Percentiles rank a stretch among this genome's conserved stretches.
Conservation (phyloP, 345 rosid species). For the Garcia nutans region DNA sequence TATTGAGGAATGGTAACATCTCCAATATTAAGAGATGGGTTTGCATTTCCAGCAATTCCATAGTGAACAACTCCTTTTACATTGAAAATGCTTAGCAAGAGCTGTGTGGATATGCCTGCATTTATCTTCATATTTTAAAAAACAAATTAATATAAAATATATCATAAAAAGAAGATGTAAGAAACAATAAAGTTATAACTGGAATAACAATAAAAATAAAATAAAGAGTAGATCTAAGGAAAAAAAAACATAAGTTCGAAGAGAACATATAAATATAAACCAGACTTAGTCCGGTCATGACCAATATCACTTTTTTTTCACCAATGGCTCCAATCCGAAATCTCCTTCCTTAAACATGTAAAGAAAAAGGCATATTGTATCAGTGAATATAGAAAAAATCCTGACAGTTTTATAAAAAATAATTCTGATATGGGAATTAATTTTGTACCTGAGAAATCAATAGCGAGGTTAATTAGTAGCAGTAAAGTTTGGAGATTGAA, state of each 20-base stretch:
- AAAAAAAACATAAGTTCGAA: no score
- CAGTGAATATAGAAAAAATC: no score
- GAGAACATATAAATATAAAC: slow-evolving; percentile 25
- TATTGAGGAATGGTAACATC: slow-evolving; percentile 28
- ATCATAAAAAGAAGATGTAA: background rate
- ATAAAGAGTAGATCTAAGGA: no score
- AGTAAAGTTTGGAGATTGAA: slow-evolving; percentile 45
- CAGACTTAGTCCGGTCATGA: slow-evolving; percentile 68
- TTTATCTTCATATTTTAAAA: slow-evolving; percentile 43
- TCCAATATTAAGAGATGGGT: slow-evolving; percentile 24
- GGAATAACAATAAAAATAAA: no score
- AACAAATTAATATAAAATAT: background rate
- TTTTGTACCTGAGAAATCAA: slow-evolving; percentile 57
- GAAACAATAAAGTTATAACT: background rate
- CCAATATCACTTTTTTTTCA: slow-evolving; percentile 49
- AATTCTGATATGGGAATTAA: no score
- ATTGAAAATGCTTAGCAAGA: slow-evolving; percentile 49
- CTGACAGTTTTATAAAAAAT: no score
- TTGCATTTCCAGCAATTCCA: slow-evolving; percentile 58
- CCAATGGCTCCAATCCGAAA: slow-evolving; percentile 46
- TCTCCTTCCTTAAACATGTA: slow-evolving; percentile 42
- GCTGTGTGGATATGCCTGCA: slow-evolving; percentile 57
- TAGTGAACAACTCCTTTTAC: slow-evolving; percentile 63
- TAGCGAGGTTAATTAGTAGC: background rate
- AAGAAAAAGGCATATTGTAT: background rate